Conservation (phyloP, 2,329 filamentous ascomycete genomes). For the Lecanicillium sp. region DNA sequence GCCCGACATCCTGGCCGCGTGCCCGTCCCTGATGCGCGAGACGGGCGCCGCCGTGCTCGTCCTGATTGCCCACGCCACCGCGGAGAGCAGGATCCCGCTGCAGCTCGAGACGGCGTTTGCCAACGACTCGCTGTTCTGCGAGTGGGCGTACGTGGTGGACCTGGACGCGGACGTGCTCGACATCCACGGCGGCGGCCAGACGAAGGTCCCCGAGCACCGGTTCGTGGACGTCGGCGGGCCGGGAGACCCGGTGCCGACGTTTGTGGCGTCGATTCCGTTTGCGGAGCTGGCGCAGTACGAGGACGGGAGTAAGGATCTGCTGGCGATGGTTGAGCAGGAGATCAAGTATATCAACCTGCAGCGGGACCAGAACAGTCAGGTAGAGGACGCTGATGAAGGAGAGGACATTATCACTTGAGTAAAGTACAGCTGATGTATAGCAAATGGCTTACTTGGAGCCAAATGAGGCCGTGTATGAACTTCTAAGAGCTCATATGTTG, state of each 20-base stretch:
- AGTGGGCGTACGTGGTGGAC: slow-evolving; percentile 12
- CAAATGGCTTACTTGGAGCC: too few species aligned
- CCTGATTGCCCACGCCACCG: slow-evolving; percentile 3
- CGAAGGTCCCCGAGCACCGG: background rate
- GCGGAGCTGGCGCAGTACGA: background rate
- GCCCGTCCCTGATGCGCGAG: slow-evolving; percentile 1
- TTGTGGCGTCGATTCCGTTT: slow-evolving; percentile 4
- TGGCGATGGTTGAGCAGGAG: background rate
- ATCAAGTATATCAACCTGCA: background rate
- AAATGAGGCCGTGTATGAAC: too few species aligned
- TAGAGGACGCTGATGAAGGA: too few species aligned
- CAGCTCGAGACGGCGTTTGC: background rate
- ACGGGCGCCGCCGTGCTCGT: slow-evolving; percentile 4
- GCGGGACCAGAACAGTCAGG: background rate
- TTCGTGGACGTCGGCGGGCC: background rate
- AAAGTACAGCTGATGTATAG: too few species aligned
- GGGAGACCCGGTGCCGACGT: background rate
- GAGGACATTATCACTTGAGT: too few species aligned
- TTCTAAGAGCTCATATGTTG: too few species aligned
- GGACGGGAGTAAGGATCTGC: background rate
- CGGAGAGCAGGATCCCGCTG: background rate
- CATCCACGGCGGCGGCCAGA: background rate
- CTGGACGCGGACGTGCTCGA: slow-evolving; percentile 2
- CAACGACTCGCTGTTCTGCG: slow-evolving; percentile 6
- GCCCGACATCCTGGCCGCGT: slow-evolving; percentile 7